phyloP scores from a whole-genome alignment of 352 stramenopile genomes.

The Globisporangium cystogenes region DNA sequence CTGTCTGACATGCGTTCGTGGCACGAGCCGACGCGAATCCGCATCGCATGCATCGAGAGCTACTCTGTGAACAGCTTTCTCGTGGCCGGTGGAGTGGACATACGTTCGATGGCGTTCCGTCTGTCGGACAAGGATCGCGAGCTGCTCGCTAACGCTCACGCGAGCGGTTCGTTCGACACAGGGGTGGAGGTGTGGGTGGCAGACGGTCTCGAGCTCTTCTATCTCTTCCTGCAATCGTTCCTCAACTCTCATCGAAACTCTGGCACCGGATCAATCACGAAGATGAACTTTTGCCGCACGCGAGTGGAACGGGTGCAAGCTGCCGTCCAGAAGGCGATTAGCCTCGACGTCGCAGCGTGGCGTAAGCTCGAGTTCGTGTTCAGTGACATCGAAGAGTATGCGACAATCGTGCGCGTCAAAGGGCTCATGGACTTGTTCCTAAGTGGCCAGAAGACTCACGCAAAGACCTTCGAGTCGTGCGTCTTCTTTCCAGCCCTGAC shows the following conservation, averaged over 20 bases:
- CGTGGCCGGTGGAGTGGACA: background rate
- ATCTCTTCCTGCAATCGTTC: slow-evolving; percentile 13
- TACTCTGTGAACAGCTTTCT: slow-evolving; percentile 2
- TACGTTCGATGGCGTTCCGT: slow-evolving; percentile 1
- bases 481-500: slow-evolving; percentile 9
- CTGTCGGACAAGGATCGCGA: slow-evolving; percentile 13
- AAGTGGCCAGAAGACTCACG: slow-evolving; percentile 4
- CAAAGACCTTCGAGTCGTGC: slow-evolving; percentile 11
- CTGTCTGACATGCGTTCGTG: slow-evolving; percentile 12
- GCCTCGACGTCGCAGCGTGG: slow-evolving; percentile 7
- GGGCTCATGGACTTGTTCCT: slow-evolving; percentile 9
- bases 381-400: slow-evolving; percentile 11
- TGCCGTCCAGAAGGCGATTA: slow-evolving; percentile 10
- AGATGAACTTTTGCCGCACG: slow-evolving; percentile 13
- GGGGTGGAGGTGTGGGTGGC: slow-evolving; percentile 7
- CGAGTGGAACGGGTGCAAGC: slow-evolving; percentile 9
- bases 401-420: slow-evolving; percentile 2
- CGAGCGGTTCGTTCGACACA: slow-evolving; percentile 5
- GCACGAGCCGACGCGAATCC: slow-evolving; percentile 11
- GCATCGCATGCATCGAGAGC: slow-evolving; percentile 10
- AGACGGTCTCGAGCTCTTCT: slow-evolving; percentile 13
- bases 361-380: slow-evolving; percentile 10
- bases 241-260: slow-evolving; percentile 13
- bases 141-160: slow-evolving; percentile 7
- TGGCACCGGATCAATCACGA: slow-evolving; percentile 5